Percentiles rank a stretch among this genome's conserved stretches.
These are phyloP conservation scores for Aureobasidium lini DNA, from an alignment of 2,329 filamentous ascomycete species.

Conservation along the genomic window DNA sequence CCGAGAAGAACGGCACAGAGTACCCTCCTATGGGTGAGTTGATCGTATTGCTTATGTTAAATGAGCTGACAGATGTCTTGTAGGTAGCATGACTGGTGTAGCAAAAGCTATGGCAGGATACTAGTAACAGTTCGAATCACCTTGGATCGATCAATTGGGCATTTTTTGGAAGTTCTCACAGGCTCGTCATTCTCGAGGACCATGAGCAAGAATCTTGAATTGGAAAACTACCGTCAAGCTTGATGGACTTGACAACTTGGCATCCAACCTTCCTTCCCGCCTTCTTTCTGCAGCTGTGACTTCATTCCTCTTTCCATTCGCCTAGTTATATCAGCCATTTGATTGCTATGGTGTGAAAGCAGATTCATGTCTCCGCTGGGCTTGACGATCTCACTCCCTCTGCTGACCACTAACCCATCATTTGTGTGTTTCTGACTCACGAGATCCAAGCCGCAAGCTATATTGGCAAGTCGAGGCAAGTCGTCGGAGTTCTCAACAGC, in stretches of 20 bases:
- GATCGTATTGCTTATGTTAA: neutral
- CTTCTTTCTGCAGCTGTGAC: constrained; percentile 1
- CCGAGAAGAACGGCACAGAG: constrained; percentile 42
- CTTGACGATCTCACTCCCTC: neutral
- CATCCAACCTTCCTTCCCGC: neutral
- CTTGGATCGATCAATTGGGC: neutral
- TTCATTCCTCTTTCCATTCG: neutral
- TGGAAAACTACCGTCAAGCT: neutral
- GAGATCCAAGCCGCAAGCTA: too few relatives aligned
- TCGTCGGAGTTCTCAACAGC: neutral
- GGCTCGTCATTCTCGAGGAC: neutral
- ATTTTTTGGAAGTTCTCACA: neutral
- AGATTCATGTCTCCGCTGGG: neutral
- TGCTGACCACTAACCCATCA: neutral
- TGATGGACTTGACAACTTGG: neutral
- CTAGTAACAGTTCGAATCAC: neutral
- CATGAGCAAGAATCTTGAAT: neutral
- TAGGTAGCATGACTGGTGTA: constrained; percentile 24
- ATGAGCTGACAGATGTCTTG: constrained; percentile 9
- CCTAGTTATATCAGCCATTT: neutral
- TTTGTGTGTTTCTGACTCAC: neutral
- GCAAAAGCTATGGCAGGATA: constrained; percentile 25
- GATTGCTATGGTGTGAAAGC: neutral
- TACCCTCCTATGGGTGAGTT: constrained; percentile 16
- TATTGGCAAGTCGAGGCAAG: too few relatives aligned